These are phyloP conservation scores for Microcyclospora tardicrescens DNA, from an alignment of 2,329 filamentous ascomycete species.

Conservation along the genomic window DNA sequence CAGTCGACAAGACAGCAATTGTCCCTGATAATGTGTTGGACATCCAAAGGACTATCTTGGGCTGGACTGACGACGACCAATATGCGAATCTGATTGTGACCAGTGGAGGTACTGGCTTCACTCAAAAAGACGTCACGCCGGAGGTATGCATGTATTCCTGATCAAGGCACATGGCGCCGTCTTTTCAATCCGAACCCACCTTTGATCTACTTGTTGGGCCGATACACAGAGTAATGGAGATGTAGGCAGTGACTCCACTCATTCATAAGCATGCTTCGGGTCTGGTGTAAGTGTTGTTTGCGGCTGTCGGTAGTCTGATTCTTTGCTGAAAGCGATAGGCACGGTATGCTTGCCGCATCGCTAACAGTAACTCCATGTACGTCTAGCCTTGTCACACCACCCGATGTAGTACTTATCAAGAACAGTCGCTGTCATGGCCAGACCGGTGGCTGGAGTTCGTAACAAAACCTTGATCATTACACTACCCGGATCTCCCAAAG, in stretches of 20 bases:
- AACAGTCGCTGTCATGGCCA: constrained; percentile 87
- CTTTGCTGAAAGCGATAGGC: constrained; percentile 30
- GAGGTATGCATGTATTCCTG: constrained; percentile 46
- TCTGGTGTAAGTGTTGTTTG: constrained; percentile 47
- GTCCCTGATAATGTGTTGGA: constrained; percentile 62
- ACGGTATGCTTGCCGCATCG: constrained; percentile 83
- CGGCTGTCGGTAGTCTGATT: not conserved
- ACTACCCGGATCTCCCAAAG: constrained; percentile 87
- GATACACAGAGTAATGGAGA: not conserved
- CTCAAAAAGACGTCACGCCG: constrained; percentile 70
- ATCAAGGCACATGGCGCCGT: not conserved
- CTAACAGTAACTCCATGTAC: constrained; percentile 78
- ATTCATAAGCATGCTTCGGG: constrained; percentile 79
- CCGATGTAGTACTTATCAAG: constrained; percentile 9
- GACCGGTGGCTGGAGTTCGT: constrained; percentile 78
- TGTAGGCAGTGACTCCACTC: constrained; percentile 61
- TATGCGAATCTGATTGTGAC: constrained; percentile 66
- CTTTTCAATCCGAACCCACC: no score
- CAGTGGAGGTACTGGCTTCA: constrained; percentile 89
- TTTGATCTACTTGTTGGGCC: no score
- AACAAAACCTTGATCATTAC: constrained; percentile 75
- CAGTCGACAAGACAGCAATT: constrained; percentile 54
- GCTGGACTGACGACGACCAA: constrained; percentile 55
- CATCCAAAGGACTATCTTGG: constrained; percentile 60
- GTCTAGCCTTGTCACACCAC: constrained; percentile 21